Evolutionary conservation across 192 early-diverging fungal species (phyloP).

Genomic region (Backusella circina): DNA sequence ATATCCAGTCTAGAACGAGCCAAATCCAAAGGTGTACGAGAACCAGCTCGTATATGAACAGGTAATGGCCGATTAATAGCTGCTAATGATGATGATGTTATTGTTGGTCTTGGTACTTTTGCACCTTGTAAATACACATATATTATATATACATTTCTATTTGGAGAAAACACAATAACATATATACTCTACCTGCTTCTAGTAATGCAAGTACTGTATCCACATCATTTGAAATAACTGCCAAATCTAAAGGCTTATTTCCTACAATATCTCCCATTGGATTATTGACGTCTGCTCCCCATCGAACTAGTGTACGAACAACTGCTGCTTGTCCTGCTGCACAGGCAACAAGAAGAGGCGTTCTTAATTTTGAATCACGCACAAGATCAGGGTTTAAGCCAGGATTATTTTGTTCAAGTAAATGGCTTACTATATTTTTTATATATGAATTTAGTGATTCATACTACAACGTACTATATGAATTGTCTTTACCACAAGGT

Average conservation of each 20-base stretch:
- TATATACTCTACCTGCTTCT: slow-evolving; percentile 16
- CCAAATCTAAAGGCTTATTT: slow-evolving; percentile 33
- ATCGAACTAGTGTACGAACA: slow-evolving; percentile 12
- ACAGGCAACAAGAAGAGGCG: slow-evolving; percentile 32
- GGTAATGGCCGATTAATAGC: neutral
- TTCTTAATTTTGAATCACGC: slow-evolving; percentile 29
- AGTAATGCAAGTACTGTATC: slow-evolving; percentile 30
- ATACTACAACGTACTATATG: neutral
- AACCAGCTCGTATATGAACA: slow-evolving; percentile 1
- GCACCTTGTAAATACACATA: neutral
- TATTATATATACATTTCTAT: neutral
- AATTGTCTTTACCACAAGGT: slow-evolving; percentile 15
- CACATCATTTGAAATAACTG: slow-evolving; percentile 34
- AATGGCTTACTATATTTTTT: slow-evolving; percentile 9
- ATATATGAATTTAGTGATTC: neutral
- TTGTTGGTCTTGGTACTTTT: neutral
- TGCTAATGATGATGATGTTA: neutral
- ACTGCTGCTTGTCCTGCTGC: slow-evolving; percentile 29
- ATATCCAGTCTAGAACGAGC: slow-evolving; percentile 30
- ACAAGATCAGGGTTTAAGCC: slow-evolving; percentile 27
- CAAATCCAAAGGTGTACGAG: slow-evolving; percentile 30
- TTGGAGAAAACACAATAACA: neutral
- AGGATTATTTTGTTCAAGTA: slow-evolving; percentile 8
- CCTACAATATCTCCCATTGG: slow-evolving; percentile 33
- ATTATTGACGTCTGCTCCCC: slow-evolving; percentile 31